Evolutionary conservation across 805 yeast genomes (phyloP).

Genomic region (Kuraishia capsulata): DNA sequence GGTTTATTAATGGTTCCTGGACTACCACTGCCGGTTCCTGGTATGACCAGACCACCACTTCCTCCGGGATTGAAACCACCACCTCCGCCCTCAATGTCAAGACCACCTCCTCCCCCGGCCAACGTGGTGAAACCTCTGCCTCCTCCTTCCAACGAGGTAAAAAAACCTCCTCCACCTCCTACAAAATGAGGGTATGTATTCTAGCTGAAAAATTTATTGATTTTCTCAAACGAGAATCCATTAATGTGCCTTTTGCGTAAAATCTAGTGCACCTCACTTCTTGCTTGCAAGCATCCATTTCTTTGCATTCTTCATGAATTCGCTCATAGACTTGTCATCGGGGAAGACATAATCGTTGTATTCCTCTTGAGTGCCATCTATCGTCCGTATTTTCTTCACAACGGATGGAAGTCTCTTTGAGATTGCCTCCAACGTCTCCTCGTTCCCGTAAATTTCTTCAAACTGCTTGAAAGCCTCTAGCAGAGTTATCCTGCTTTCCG

Average conservation of each 20-base stretch:
- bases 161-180: not conserved
- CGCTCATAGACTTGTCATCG: slow-evolving; percentile 29
- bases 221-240: not conserved
- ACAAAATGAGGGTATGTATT: not conserved
- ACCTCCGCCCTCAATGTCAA: slow-evolving; percentile 14
- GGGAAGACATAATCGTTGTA: slow-evolving; percentile 58
- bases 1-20: slow-evolving; percentile 3
- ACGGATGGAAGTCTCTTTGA: slow-evolving; percentile 43
- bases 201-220: no score
- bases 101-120: slow-evolving; percentile 18
- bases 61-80: slow-evolving; percentile 8
- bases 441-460: slow-evolving; percentile 54
- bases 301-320: slow-evolving; percentile 35
- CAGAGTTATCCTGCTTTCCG: slow-evolving; percentile 39
- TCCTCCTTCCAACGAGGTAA: no score
- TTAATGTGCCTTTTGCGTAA: no score
- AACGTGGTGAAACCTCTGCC: not conserved
- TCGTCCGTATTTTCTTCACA: slow-evolving; percentile 32
- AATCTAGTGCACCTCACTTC: not conserved
- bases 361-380: slow-evolving; percentile 42
- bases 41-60: slow-evolving; percentile 13
- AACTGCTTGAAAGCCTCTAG: slow-evolving; percentile 56
- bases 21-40: slow-evolving; percentile 8
- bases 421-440: slow-evolving; percentile 24
- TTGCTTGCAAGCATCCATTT: slow-evolving; percentile 26